Base-by-base conservation (phyloP, 1,284 basidiomycete genomes). In the Puccinia polysora region DNA sequence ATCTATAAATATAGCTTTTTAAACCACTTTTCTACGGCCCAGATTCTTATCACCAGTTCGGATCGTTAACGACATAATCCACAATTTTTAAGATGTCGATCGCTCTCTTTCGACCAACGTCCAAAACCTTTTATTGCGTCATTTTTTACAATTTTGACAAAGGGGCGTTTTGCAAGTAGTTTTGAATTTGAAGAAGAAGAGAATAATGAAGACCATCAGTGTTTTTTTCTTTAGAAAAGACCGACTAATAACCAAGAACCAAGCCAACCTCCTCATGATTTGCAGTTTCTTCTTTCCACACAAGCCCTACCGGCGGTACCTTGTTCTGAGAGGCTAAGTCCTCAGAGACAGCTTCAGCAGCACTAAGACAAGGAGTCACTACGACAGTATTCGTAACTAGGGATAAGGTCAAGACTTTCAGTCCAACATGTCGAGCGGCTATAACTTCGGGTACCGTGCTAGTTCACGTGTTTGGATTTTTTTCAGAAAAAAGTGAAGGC, bases 401-500 rank as follows among this genome's bases (percentile, higher is more conserved):
- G 4, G 75, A 76, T 18, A 78, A 74, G n/a, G 75, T 75, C 14
- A 78, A 74, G 0, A 78, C 78, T 36, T 74, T 55, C 23, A 78
- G 68, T 20, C 76, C 77, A 1, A 73, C 87, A 77, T 91, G 87
- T 62, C 85, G 82, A 23, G 88, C 90, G 0, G 86, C 88, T 20
- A 91, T 81, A n/a, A 91, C 89, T 81, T 92, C 90, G 0, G 90
- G 90, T n/a, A 91, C 85, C 0, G 90, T 64, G 1, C 60, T 65
- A 38, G 20, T 4, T 34, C 10, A 18, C 25, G 5, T 49, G 36
- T 2, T 28, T 23, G 20, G 14, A 40, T 28, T 14, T 4, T 58
- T 40, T 40, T 25, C 4, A 7, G n/a, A n/a, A n/a, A n/a, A n/a
- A n/a, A n/a, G n/a, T n/a, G n/a, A n/a, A n/a, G n/a, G n/a, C n/a